phyloP scores from a whole-genome alignment of 139 green algal genomes.

The Chlorella ohadii region DNA sequence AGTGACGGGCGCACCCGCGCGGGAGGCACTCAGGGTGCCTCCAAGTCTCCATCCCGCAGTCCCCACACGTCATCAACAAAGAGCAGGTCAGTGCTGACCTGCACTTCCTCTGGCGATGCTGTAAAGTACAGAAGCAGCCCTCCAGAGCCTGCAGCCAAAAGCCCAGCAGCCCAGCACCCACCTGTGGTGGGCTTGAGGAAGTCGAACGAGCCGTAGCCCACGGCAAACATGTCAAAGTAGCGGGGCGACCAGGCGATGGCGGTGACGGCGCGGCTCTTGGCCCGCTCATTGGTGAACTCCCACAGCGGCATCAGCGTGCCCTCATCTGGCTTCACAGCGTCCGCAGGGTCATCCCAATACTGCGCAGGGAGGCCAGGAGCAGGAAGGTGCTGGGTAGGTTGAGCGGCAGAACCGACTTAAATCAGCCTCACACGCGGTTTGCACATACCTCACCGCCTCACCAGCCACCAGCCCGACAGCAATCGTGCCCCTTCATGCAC shows the following conservation, averaged over 20 bases:
- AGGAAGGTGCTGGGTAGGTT: background rate
- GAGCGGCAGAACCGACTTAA: background rate
- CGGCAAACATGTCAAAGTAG: constrained; percentile 88
- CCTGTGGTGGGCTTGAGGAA: constrained; percentile 79
- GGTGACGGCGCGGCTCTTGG: constrained; percentile 72
- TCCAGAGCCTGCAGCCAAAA: no score
- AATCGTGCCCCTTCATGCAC: background rate
- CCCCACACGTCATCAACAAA: no score
- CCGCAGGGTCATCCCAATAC: constrained; percentile 94
- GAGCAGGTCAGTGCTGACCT: no score
- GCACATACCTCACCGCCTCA: background rate
- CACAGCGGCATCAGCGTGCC: constrained; percentile 95
- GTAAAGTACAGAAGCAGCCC: no score
- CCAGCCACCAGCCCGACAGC: background rate
- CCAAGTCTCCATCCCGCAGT: no score
- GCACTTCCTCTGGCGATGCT: no score
- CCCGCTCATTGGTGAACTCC: constrained; percentile 70
- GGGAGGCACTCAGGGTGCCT: no score
- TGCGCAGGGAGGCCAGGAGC: constrained; percentile 14
- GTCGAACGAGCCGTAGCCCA: constrained; percentile 92
- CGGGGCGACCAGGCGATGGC: constrained; percentile 82
- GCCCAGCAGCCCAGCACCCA: constrained; percentile 31
- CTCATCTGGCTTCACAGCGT: constrained; percentile 69
- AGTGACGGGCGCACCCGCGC: no score
- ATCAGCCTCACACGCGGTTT: no score